Percentiles rank a stretch among this genome's conserved stretches.
These are phyloP conservation scores for Rhodofomes roseus DNA, from an alignment of 1,284 basidiomycete species.

Conservation along the genomic window DNA sequence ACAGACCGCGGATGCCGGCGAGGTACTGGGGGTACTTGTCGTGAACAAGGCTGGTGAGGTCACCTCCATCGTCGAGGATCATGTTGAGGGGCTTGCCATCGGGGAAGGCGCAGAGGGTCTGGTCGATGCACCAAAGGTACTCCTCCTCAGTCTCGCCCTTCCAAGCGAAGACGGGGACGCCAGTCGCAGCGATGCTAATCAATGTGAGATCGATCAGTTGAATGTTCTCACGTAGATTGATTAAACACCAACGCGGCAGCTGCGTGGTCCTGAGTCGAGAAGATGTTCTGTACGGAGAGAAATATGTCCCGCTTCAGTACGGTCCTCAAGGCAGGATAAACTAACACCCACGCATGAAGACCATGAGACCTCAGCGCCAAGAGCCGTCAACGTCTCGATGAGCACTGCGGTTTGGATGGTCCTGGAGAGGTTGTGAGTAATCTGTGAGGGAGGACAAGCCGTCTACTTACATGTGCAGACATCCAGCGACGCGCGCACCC, in stretches of 20 bases:
- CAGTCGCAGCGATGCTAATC: conserved; percentile 88
- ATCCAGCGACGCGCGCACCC: conserved; percentile 96
- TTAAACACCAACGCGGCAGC: conserved; percentile 80
- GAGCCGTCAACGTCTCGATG: conserved; percentile 92
- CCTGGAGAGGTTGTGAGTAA: conserved; percentile 35
- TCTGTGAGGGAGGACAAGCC: neutral
- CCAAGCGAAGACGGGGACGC: conserved; percentile 98
- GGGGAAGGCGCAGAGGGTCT: conserved; percentile 84
- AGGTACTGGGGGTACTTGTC: conserved; percentile 94
- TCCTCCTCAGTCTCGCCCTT: conserved; percentile 99
- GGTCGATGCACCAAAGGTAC: conserved; percentile 98
- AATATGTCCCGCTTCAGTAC: neutral
- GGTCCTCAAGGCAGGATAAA: neutral
- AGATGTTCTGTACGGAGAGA: conserved; percentile 77
- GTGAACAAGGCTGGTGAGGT: conserved; percentile 93
- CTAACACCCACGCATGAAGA: conserved; percentile 82
- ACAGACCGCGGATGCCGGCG: conserved; percentile 83
- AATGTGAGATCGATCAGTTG: conserved; percentile 3
- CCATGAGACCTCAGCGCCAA: conserved; percentile 98
- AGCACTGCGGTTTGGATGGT: conserved; percentile 96
- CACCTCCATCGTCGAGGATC: conserved; percentile 99
- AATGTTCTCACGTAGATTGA: neutral
- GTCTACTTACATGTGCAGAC: conserved; percentile 83
- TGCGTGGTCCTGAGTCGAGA: conserved; percentile 99
- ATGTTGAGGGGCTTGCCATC: conserved; percentile 89